phyloP scores from a whole-genome alignment of 2,329 filamentous ascomycete species.

The Apiospora kogelbergensis region DNA sequence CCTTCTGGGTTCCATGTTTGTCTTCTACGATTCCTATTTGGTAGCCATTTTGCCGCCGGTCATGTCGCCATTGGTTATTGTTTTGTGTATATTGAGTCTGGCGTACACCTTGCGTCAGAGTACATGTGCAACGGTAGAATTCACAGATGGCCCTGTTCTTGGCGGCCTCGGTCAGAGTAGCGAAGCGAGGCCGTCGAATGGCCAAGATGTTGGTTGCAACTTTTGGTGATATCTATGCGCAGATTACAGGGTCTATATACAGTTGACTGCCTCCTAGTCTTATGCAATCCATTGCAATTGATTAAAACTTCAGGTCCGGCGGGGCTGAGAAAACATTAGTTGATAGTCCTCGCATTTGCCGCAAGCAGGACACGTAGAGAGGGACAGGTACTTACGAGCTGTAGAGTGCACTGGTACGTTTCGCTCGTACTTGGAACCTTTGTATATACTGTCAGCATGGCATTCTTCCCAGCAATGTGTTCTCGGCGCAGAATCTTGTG shows the following conservation, averaged over 20 bases:
- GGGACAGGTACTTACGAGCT: slow-evolving; percentile 64
- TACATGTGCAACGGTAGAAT: neutral
- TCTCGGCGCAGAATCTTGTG: neutral
- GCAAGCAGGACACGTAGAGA: neutral
- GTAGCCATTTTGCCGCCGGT: no score
- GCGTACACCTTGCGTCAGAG: no score
- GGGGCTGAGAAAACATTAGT: slow-evolving; percentile 41
- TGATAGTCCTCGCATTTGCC: neutral
- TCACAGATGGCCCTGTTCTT: neutral
- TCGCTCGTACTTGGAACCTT: slow-evolving; percentile 94
- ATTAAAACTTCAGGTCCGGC: slow-evolving; percentile 49
- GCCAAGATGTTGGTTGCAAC: slow-evolving; percentile 7
- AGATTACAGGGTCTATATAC: slow-evolving; percentile 35
- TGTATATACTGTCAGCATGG: slow-evolving; percentile 6
- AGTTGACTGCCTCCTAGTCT: slow-evolving; percentile 21
- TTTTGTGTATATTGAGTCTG: no score
- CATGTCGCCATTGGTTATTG: no score
- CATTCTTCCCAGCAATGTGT: neutral
- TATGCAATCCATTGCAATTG: slow-evolving; percentile 13
- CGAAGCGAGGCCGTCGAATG: neutral
- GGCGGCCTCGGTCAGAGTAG: neutral
- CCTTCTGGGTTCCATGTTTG: no score
- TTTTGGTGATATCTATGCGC: slow-evolving; percentile 19
- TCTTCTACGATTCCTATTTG: no score
- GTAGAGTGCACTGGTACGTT: slow-evolving; percentile 81